Base-by-base conservation (phyloP, 805 yeast genomes). In the Nakazawaea molendinolei region DNA sequence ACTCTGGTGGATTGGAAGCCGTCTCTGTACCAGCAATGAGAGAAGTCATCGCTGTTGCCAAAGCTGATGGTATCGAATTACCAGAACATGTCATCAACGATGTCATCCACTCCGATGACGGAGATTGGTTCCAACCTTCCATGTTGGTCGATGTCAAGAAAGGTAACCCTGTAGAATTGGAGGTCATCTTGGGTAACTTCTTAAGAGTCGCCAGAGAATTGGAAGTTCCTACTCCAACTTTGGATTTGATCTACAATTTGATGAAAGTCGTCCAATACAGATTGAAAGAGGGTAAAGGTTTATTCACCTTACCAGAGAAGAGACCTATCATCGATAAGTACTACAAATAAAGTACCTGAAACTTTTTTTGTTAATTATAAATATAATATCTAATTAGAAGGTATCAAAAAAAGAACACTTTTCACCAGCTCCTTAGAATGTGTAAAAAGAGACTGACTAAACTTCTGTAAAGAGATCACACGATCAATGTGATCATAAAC, bases 61-160 rank as follows among this genome's bases (percentile, higher is more conserved):
- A 69, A 34, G 74, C 84, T 8, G 89, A 79, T 40, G 85, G 85
- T 0, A 67, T 71, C 24, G 63, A 61, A 3, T 49, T 83, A 22
- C 74, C 76, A 1, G 65, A 55, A 17, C 70, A 58, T n/a, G 53
- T 67, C 15, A 72, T 72, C 41, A 62, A 71, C 19, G 42, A 49
- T 31, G 71, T 76, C 63, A 52, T 75, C 24, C 76, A 74, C 44
- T 64, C 74, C 15, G 83, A 79, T 49, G 81, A 68, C 39, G 75
- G 74, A 8, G 63, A 60, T 23, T 72, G 68, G 57, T 82, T 72
- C 52, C 65, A 68, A 34, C 90, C 90, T 3, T 79, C 87, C 4
- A 82, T 82, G 90, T 59, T 71, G 42, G 81, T 79, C 8, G 92
- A 82, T 50, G 67, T 69, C 15, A 60, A 71, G 34, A 77, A 79